Evolutionary conservation across 164 flowering plant genomes (phyloP), one percentile per base, ranked within the genome.

Genomic region (Berberis vulgaris): DNA sequence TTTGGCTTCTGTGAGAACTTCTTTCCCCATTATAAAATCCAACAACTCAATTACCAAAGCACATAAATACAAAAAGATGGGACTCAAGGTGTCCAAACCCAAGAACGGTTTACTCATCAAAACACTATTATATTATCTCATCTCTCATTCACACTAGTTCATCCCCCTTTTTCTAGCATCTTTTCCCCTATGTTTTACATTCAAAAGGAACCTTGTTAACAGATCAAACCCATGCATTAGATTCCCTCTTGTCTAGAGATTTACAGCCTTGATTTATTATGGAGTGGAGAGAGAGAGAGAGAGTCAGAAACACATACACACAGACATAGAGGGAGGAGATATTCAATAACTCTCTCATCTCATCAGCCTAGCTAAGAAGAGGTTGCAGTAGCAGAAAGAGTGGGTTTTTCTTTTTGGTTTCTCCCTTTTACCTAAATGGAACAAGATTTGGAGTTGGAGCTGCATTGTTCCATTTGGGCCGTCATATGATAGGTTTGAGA

Each of bases 141-240:
- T 62, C 39, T 45, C 54, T 56, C 39, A 54, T 13, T 52, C 43
- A 40, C 6, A 40, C 2, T 49, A 45, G 53, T 49, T 56, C 68
- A 72, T 67, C 26, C 26, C 26, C 26, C 26, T 26, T 26, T 26
- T 26, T 26, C 26, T 26, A 26, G 26, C 26, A 26, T 26, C 26
- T 26, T 64, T 65, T 54, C 45, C n/a, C 2, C 58, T n/a, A 54
- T 62, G 42, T 73, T 74, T 59, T 78, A 71, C 64, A 68, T 81
- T 79, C 74, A 61, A 26, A 26, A 26, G 26, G 26, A 66, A 72
- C 67, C 39, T 73, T 70, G 70, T 2, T 41, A 26, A 67, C 70
- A 81, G 86, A 79, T 84, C 85, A 76, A 79, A 68, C 85, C 73
- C 79, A 78, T 63, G 72, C 64, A 66, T 65, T 46, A 77, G 82